Evolutionary conservation across 2,329 filamentous ascomycete genomes (phyloP), one percentile per base, ranked within the genome.

Genomic region (Metarhizium anisopliae): DNA sequence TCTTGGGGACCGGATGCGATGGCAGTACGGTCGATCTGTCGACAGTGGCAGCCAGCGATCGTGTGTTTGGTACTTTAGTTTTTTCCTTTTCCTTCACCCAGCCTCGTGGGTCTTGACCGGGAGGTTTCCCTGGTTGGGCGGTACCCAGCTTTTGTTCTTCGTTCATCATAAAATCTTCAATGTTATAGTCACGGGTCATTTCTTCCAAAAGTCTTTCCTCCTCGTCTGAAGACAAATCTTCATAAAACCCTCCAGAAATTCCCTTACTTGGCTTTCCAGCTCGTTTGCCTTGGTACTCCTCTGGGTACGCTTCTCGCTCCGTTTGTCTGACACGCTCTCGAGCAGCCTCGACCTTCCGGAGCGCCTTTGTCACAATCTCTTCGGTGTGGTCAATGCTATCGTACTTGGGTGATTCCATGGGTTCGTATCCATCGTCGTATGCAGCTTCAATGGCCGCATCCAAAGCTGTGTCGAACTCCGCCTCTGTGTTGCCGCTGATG

Each of bases 401-500:
- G n/a, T 67, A 61, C n/a, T 77, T 71, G 29, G 75, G 73, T 6
- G 77, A 70, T 18, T 78, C 77, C 68, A 81, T 83, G 4, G 88
- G 88, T 66, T 96, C 91, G 60, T 90, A 89, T 0, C 89, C 89
- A 59, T 96, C 91, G 67, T 96, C 88, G 68, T 97, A 99, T 5
- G 93, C 94, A 52, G 93, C 93, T 70, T 97, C 94, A 8, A 97
- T 92, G 14, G 94, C 94, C 29, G 92, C 93, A 72, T 97, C 93
- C 47, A 97, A 78, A 4, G 94, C 94, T 8, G 90, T 91, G 70
- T 96, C 92, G 61, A 97, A 96, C 66, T 96, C 92, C 6, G 89
- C 87, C 68, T 95, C 90, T 0, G 90, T 94, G 35, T 81, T 84
- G 49, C 84, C 85, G 60, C 88, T 93, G 2, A 79, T 68, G 40